phyloP scores from a whole-genome alignment of 2,329 filamentous ascomycete genomes.

The Thielaviopsis euricoi region DNA sequence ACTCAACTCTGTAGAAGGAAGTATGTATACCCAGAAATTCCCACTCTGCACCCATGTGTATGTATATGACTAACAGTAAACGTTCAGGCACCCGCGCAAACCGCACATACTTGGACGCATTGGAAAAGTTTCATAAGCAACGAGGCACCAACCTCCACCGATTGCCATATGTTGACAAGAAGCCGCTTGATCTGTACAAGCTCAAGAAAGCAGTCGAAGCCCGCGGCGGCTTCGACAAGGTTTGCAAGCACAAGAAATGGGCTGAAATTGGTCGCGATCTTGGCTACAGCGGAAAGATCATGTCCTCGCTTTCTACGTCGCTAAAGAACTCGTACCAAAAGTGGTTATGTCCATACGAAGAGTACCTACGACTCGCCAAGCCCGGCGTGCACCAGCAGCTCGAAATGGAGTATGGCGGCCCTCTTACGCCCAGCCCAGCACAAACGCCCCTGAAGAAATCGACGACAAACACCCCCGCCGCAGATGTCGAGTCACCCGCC shows the following conservation, averaged over 20 bases:
- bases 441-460: constrained; percentile 56
- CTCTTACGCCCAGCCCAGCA: constrained; percentile 60
- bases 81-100: constrained; percentile 74
- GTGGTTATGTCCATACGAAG: constrained; percentile 93
- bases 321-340: constrained; percentile 96
- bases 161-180: constrained; percentile 93
- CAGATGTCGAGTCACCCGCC: constrained; percentile 51
- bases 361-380: constrained; percentile 79
- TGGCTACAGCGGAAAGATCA: constrained; percentile 97
- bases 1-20: constrained; percentile 94
- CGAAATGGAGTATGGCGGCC: constrained; percentile 82
- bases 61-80: background rate
- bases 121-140: constrained; percentile 93
- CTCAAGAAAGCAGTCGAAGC: constrained; percentile 94
- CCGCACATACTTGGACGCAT: constrained; percentile 85
- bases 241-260: constrained; percentile 98
- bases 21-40: constrained; percentile 41
- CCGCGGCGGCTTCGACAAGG: constrained; percentile 84
- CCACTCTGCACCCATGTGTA: background rate
- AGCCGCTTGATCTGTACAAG: constrained; percentile 85
- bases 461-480: constrained; percentile 40
- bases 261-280: constrained; percentile 93
- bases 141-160: constrained; percentile 87
- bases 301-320: constrained; percentile 95
- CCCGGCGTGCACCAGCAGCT: constrained; percentile 93